A percentile compares a stretch with the other conserved stretches of the same genome.
Conservation (phyloP, 495 filamentous ascomycete genomes). For the Aspergillus diversus region DNA sequence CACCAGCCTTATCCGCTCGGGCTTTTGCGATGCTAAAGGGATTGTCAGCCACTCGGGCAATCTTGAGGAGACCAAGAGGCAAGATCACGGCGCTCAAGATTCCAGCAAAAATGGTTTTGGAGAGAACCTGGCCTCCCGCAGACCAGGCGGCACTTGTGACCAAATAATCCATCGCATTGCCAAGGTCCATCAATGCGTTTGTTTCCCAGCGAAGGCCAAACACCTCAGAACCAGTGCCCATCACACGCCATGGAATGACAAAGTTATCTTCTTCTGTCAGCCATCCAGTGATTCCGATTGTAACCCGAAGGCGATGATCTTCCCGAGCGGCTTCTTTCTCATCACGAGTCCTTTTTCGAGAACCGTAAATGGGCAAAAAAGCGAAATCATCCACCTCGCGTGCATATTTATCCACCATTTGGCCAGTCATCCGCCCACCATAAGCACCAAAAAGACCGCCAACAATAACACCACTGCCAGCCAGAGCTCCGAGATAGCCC, state of each 20-base stretch:
- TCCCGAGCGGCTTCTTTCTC: slow-evolving; percentile 50
- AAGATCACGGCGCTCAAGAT: slow-evolving; percentile 72
- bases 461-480: slow-evolving; percentile 74
- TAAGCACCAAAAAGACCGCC: slow-evolving; percentile 89
- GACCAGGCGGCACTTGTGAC: slow-evolving; percentile 78
- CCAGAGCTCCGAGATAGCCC: slow-evolving; percentile 75
- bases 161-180: slow-evolving; percentile 71
- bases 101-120: slow-evolving; percentile 75
- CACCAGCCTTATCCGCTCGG: slow-evolving; percentile 84
- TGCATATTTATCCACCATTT: slow-evolving; percentile 86
- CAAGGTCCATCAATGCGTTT: slow-evolving; percentile 75
- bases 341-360: slow-evolving; percentile 43
- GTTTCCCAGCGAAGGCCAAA: slow-evolving; percentile 88
- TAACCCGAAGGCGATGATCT: slow-evolving; percentile 75
- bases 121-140: slow-evolving; percentile 76
- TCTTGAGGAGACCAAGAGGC: slow-evolving; percentile 77
- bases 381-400: slow-evolving; percentile 88
- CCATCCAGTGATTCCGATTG: slow-evolving; percentile 84
- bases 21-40: slow-evolving; percentile 83
- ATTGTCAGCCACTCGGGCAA: slow-evolving; percentile 83
- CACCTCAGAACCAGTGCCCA: slow-evolving; percentile 71
- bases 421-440: slow-evolving; percentile 79
- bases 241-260: slow-evolving; percentile 71
- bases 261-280: slow-evolving; percentile 71
- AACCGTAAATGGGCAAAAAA: slow-evolving; percentile 72